A percentile compares a stretch with the other conserved stretches of the same genome.
phyloP scores from a whole-genome alignment of 1,284 basidiomycete species.

The Xerocomus minutiporus region DNA sequence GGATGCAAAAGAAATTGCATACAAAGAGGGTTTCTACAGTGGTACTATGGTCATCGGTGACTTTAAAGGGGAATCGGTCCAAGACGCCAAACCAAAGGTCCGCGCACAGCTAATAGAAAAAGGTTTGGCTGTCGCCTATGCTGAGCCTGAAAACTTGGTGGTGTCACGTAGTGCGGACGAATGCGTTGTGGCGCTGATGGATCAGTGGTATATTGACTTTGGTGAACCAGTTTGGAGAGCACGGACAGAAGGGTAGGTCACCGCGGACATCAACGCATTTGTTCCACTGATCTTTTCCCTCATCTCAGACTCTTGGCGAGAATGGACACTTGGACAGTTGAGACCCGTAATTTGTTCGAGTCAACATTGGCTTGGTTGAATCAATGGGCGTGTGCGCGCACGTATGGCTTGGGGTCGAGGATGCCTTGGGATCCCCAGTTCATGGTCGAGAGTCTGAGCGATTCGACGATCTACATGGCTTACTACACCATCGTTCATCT shows the following conservation, averaged over 20 bases:
- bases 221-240: slow-evolving; percentile 88
- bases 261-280: background rate
- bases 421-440: slow-evolving; percentile 97
- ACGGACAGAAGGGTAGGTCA: slow-evolving; percentile 76
- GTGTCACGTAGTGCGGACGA: slow-evolving; percentile 90
- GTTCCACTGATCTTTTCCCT: background rate
- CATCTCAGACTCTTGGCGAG: slow-evolving; percentile 62
- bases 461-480: slow-evolving; percentile 98
- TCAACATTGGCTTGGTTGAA: slow-evolving; percentile 93
- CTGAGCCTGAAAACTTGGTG: slow-evolving; percentile 93
- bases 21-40: slow-evolving; percentile 97
- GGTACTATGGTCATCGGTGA: slow-evolving; percentile 89
- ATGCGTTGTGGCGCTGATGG: slow-evolving; percentile 96
- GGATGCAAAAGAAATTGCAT: slow-evolving; percentile 96
- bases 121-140: slow-evolving; percentile 84
- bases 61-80: slow-evolving; percentile 83
- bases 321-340: slow-evolving; percentile 88
- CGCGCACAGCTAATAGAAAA: slow-evolving; percentile 79
- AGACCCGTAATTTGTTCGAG: slow-evolving; percentile 92
- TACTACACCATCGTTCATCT: slow-evolving; percentile 96
- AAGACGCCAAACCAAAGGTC: slow-evolving; percentile 90
- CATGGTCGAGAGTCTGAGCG: slow-evolving; percentile 94
- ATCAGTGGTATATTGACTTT: slow-evolving; percentile 99
- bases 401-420: slow-evolving; percentile 94
- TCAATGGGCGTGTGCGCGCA: slow-evolving; percentile 98